phyloP scores from a whole-genome alignment of 2,329 filamentous ascomycete species.

The Aspergillus eucalypticola region DNA sequence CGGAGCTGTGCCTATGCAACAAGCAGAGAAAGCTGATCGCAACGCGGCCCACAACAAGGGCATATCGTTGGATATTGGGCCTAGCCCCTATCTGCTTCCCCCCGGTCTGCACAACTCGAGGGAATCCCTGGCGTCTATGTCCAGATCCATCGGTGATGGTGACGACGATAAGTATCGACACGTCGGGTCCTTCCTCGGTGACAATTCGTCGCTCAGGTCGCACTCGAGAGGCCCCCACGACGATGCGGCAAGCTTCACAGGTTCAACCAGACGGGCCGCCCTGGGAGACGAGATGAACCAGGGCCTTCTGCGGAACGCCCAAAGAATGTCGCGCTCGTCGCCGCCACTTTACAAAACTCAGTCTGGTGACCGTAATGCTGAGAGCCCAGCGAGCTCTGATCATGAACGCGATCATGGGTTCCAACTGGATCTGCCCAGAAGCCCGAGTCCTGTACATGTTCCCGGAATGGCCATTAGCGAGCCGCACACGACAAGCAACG shows the following conservation, averaged over 20 bases:
- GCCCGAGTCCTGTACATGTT: conserved; percentile 23
- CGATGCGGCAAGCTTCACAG: conserved; percentile 55
- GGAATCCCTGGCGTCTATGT: conserved; percentile 84
- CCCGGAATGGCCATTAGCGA: conserved; percentile 17
- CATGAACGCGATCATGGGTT: conserved; percentile 24
- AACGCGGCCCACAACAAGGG: conserved; percentile 48
- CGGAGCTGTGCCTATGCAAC: conserved; percentile 57
- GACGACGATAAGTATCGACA: conserved; percentile 83
- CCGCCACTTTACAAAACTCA: conserved; percentile 38
- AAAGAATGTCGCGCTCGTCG: conserved; percentile 58
- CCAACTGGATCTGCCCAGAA: conserved; percentile 23
- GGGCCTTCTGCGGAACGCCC: conserved; percentile 58
- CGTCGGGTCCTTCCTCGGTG: conserved; percentile 56
- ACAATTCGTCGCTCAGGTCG: conserved; percentile 41
- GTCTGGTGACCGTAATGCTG: conserved; percentile 15
- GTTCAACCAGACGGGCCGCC: conserved; percentile 48
- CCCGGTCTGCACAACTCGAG: conserved; percentile 74
- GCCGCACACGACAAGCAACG: conserved; percentile 5
- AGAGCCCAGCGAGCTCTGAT: conserved; percentile 12
- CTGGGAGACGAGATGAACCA: conserved; percentile 51
- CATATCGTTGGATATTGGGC: conserved; percentile 66
- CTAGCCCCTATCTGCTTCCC: conserved; percentile 84
- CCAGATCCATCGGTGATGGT: conserved; percentile 66
- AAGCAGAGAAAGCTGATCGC: conserved; percentile 43
- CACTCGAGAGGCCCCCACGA: conserved; percentile 40